Evolutionary conservation across 73 alveolate genomes (phyloP).

Genomic region (Stentor roeselii): DNA sequence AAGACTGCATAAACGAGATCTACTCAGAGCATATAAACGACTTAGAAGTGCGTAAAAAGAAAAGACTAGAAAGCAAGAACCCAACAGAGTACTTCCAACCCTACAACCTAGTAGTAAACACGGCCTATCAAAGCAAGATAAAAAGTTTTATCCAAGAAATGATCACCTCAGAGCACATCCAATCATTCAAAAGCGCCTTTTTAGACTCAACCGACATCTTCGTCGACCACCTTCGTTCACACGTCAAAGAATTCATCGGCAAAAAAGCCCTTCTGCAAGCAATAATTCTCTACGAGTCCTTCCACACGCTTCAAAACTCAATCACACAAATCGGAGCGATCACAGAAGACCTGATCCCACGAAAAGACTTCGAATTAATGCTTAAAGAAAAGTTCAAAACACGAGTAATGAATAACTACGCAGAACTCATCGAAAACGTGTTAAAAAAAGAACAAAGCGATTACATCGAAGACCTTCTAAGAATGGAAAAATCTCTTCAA

Average conservation of each 20-base stretch:
- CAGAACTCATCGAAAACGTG: neutral
- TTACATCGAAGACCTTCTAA: neutral
- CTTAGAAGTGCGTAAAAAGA: neutral
- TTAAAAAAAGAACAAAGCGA: neutral
- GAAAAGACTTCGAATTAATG: neutral
- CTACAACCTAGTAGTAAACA: neutral
- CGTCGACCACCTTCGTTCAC: neutral
- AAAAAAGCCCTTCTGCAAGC: conserved; percentile 11
- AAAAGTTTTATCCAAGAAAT: neutral
- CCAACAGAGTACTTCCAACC: neutral
- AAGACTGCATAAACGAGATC: neutral
- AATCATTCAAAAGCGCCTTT: neutral
- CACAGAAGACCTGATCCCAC: neutral
- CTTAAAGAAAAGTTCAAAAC: neutral
- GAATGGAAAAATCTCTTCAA: neutral
- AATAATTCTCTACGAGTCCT: neutral
- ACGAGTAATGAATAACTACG: neutral
- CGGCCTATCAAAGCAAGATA: neutral
- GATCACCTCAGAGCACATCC: neutral
- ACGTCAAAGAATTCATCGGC: neutral
- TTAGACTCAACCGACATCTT: neutral
- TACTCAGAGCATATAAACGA: neutral
- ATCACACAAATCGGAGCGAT: conserved; percentile 8
- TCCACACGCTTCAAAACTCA: conserved; percentile 15
- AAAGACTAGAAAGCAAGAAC: neutral